Evolutionary conservation across 352 stramenopile genomes (phyloP).

Genomic region (Pythium monospermum): DNA sequence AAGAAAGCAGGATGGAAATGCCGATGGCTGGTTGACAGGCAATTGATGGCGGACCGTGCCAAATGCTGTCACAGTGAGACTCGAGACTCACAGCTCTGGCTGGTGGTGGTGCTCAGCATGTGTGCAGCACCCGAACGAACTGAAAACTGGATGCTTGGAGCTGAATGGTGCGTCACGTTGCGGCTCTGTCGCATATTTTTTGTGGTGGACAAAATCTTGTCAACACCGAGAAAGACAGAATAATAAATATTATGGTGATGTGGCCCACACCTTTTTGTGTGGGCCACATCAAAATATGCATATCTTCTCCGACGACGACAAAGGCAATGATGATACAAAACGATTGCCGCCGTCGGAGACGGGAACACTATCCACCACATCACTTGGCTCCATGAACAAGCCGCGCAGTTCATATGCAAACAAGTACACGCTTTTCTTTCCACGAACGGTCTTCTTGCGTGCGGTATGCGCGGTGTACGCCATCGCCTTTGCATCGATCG

Average conservation of each 20-base stretch:
- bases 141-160: no score
- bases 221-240: neutral
- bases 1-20: no score
- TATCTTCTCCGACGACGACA: slow-evolving; percentile 3
- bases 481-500: slow-evolving; percentile 76
- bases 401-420: neutral
- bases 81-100: no score
- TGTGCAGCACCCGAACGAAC: neutral
- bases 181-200: neutral
- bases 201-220: no score
- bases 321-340: neutral
- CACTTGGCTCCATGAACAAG: neutral
- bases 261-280: slow-evolving; percentile 1
- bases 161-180: no score
- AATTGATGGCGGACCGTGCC: no score
- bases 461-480: slow-evolving; percentile 43
- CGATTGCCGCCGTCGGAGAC: slow-evolving; percentile 7
- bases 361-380: neutral
- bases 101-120: no score
- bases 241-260: neutral
- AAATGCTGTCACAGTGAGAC: no score
- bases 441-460: slow-evolving; percentile 34
- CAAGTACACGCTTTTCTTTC: slow-evolving; percentile 26
- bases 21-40: no score
- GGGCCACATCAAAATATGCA: slow-evolving; percentile 1